Evolutionary conservation across 2,329 filamentous ascomycete genomes (phyloP), one percentile per base, ranked within the genome.

Genomic region (Aurifilum marmelostoma): DNA sequence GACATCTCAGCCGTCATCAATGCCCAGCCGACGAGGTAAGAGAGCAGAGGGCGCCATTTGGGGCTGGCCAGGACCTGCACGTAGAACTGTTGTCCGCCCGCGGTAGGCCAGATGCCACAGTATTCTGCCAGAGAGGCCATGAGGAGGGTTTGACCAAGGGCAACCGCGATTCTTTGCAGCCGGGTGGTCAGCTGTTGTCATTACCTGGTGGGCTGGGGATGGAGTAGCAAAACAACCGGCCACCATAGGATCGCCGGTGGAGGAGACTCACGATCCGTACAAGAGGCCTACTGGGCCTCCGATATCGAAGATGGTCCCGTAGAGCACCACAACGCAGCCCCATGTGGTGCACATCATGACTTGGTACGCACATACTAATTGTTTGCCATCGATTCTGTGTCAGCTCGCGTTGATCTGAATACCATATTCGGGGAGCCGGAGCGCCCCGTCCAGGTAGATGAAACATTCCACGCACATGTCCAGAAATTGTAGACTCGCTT

Each of bases 121-220:
- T 63, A 63, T 41, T 63, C 60, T 21, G 60, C 60, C 60, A 63
- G 60, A 7, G 60, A 63, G 60, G 60, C 60, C 60, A 63, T 63
- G 34, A 63, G 37, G 37, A 63, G 60, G 29, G 60, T 63, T 24
- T 63, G 60, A 24, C 60, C 60, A 4, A 63, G 24, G 18, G 60
- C 60, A 16, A 63, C 60, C 24, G 60, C 60, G 60, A 63, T 63
- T 18, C 60, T 63, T 11, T 29, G 12, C 34, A 6, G 21, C 18
- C n/a, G 18, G 21, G 7, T n/a, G n/a, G 21, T 47, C 16, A 43
- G 41, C 18, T 43, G 6, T 18, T 6, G 3, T 41, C n/a, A 43
- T 21, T 5, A 21, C 16, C 12, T 3, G 47, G 24, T 9, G 41
- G 12, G 12, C 7, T 11, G 47, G 7, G 21, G 47, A 27, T 24